A percentile compares a stretch with the other conserved stretches of the same genome.
These are phyloP conservation scores for Lophium mytilinum DNA, from an alignment of 495 filamentous ascomycete species.

Conservation along the genomic window DNA sequence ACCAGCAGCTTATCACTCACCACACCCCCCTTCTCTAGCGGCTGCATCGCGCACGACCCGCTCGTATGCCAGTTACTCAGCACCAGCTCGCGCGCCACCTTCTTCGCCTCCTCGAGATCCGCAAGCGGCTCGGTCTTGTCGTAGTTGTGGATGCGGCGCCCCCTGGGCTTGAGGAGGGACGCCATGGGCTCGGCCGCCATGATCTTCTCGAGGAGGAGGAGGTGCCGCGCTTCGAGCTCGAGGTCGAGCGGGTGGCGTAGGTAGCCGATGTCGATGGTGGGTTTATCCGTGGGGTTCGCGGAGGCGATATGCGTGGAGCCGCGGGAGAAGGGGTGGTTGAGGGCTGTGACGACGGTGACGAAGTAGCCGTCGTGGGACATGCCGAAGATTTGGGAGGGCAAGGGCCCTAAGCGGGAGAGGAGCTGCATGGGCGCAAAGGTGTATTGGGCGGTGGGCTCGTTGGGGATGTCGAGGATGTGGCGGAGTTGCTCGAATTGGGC, in stretches of 20 bases:
- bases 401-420: not conserved
- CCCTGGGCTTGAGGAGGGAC: not conserved
- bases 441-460: not conserved
- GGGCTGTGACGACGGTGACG: constrained; percentile 30
- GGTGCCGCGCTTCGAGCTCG: not conserved
- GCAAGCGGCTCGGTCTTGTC: not conserved
- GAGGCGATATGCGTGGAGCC: constrained; percentile 50
- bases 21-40: not conserved
- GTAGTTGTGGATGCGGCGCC: not conserved
- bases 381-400: not conserved
- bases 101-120: not conserved
- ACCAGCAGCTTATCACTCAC: constrained; percentile 10
- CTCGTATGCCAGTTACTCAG: constrained; percentile 3
- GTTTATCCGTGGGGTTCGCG: constrained; percentile 44
- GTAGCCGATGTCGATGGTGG: constrained; percentile 49
- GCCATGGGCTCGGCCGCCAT: not conserved
- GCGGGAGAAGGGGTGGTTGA: constrained; percentile 30
- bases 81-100: not conserved
- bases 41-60: constrained; percentile 15
- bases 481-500: not conserved
- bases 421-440: not conserved
- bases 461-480: not conserved
- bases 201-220: not conserved
- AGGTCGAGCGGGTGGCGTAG: constrained; percentile 29
- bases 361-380: not conserved